phyloP scores from a whole-genome alignment of 2,329 filamentous ascomycete species.

The Fusarium tuaranense region DNA sequence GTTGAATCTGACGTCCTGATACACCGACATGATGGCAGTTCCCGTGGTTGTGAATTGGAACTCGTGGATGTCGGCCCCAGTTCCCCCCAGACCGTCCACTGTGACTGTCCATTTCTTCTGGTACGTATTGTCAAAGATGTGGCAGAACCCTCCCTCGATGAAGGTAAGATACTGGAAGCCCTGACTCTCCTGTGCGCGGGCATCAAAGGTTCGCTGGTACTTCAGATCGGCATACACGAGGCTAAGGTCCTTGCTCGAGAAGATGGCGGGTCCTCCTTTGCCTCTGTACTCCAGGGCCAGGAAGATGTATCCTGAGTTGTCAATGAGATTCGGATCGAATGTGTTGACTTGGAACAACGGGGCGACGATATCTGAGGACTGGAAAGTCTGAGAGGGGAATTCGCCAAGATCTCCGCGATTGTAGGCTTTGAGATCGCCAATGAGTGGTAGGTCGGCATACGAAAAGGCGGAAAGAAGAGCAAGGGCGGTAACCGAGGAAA shows the following conservation, averaged over 20 bases:
- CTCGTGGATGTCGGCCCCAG: constrained; percentile 38
- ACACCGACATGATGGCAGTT: constrained; percentile 38
- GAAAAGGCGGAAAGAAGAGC: constrained; percentile 5
- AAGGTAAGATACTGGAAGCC: constrained; percentile 38
- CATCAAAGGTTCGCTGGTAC: constrained; percentile 34
- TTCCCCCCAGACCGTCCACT: constrained; percentile 22
- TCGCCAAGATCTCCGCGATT: constrained; percentile 31
- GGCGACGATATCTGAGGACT: constrained; percentile 32
- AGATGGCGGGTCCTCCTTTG: constrained; percentile 37
- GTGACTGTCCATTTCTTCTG: constrained; percentile 36
- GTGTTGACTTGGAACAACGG: constrained; percentile 40
- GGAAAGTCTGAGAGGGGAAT: constrained; percentile 37
- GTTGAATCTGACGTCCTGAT: constrained; percentile 40
- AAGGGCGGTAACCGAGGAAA: background rate
- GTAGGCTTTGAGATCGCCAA: constrained; percentile 28
- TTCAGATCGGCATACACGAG: constrained; percentile 38
- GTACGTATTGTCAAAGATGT: constrained; percentile 36
- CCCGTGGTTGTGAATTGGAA: constrained; percentile 36
- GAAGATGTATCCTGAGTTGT: constrained; percentile 36
- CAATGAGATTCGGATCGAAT: constrained; percentile 30
- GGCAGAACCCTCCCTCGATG: constrained; percentile 36
- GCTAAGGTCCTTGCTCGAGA: constrained; percentile 40
- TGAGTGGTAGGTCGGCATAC: constrained; percentile 26
- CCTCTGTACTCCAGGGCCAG: constrained; percentile 27
- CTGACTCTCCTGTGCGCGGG: constrained; percentile 30